A percentile compares a stretch with the other conserved stretches of the same genome.
Evolutionary conservation across 148 eudicot species (phyloP).

Genomic region (Diospyros lotus): DNA sequence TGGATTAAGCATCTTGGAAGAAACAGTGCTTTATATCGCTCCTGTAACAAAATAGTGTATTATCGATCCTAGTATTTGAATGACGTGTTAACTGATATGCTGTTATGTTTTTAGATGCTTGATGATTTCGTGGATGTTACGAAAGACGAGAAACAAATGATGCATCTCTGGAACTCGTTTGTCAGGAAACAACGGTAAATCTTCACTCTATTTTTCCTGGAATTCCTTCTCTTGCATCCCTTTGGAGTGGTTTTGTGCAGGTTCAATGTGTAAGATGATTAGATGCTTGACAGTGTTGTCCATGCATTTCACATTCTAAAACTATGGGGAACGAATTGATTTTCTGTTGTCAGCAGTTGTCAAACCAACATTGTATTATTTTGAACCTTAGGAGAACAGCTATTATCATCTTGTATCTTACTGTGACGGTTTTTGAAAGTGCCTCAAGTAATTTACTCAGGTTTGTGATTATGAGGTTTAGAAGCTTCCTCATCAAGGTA

Average conservation of each 20-base stretch:
- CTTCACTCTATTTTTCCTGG: conserved; percentile 6
- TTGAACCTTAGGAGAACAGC: too few relatives aligned
- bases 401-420: not conserved
- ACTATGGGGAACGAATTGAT: not conserved
- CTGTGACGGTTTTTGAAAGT: not conserved
- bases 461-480: not conserved
- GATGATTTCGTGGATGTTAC: conserved; percentile 98
- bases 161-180: conserved; percentile 99
- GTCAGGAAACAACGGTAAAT: conserved; percentile 87
- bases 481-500: not conserved
- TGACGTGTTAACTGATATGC: not conserved
- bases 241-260: not conserved
- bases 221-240: not conserved
- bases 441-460: not conserved
- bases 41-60: conserved; percentile 1
- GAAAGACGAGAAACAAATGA: conserved; percentile 85
- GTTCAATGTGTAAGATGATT: conserved; percentile 5
- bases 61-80: not conserved
- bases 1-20: not conserved
- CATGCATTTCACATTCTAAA: not conserved
- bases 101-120: conserved; percentile 61
- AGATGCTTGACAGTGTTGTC: not conserved
- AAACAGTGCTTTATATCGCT: not conserved
- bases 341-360: conserved; percentile 6
- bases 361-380: not conserved